phyloP scores from a whole-genome alignment of 1,284 basidiomycete species.

The Fomitiporia mediterranea region DNA sequence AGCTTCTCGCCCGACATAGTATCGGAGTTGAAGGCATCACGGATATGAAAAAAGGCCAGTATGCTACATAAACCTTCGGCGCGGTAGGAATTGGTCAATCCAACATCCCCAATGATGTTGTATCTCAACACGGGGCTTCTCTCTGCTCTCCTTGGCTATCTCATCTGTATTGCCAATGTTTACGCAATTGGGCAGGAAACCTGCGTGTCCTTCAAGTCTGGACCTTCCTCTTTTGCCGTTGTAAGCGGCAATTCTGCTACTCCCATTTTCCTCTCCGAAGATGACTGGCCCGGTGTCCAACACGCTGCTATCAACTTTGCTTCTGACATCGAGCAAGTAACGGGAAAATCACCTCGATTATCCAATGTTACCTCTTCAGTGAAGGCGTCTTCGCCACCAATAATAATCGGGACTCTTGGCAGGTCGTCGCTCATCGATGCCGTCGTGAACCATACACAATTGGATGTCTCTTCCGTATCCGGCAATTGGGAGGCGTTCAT shows the following conservation, averaged over 20 bases:
- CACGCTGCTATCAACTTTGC: slow-evolving; percentile 57
- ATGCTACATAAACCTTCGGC: background rate
- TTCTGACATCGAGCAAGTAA: slow-evolving; percentile 56
- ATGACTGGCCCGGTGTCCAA: slow-evolving; percentile 64
- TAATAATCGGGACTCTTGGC: slow-evolving; percentile 65
- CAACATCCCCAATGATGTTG: background rate
- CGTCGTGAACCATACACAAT: slow-evolving; percentile 45
- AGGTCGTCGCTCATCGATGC: slow-evolving; percentile 53
- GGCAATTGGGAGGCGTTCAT: slow-evolving; percentile 65
- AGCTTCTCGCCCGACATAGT: background rate
- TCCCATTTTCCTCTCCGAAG: slow-evolving; percentile 46
- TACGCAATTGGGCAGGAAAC: slow-evolving; percentile 32
- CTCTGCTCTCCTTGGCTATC: background rate
- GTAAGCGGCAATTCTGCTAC: slow-evolving; percentile 42
- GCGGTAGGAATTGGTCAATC: background rate
- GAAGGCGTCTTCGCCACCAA: slow-evolving; percentile 31
- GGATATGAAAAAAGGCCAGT: background rate
- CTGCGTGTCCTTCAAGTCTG: slow-evolving; percentile 30
- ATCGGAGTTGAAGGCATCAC: background rate
- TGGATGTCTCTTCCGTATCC: slow-evolving; percentile 52
- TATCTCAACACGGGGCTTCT: background rate
- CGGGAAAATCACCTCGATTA: slow-evolving; percentile 42
- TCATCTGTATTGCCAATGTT: slow-evolving; percentile 14
- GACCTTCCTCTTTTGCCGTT: slow-evolving; percentile 36
- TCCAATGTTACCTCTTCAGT: slow-evolving; percentile 29